Percentiles rank a stretch among this genome's conserved stretches.
These are phyloP conservation scores for Durusdinium trenchii DNA, from an alignment of 73 alveolate genomes.

Conservation along the genomic window DNA sequence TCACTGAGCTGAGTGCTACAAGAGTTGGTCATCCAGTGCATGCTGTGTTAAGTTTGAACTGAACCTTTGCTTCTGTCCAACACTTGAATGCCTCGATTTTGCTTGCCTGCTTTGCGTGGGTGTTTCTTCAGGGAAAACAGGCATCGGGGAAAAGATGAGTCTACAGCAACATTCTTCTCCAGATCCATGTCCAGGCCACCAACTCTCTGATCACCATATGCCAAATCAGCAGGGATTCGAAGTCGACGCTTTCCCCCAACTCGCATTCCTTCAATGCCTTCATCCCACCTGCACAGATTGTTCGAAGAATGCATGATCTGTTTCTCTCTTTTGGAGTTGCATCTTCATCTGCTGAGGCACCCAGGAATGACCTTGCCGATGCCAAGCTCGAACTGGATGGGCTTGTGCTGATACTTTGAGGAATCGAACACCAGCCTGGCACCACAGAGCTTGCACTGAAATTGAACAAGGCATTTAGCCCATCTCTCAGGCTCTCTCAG, in stretches of 20 bases:
- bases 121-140: too few relatives aligned
- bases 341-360: neutral
- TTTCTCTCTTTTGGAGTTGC: neutral
- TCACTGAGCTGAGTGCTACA: too few relatives aligned
- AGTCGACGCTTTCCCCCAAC: slow-evolving; percentile 82
- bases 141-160: too few relatives aligned
- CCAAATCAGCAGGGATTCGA: slow-evolving; percentile 71
- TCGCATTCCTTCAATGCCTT: slow-evolving; percentile 87
- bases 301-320: too few relatives aligned
- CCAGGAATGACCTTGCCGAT: slow-evolving; percentile 77
- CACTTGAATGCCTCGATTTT: too few relatives aligned
- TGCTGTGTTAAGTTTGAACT: too few relatives aligned
- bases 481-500: too few relatives aligned
- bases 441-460: neutral
- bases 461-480: neutral
- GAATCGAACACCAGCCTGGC: slow-evolving; percentile 45
- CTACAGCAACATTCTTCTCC: too few relatives aligned
- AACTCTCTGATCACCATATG: slow-evolving; percentile 45
- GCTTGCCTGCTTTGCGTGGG: too few relatives aligned
- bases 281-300: slow-evolving; percentile 61
- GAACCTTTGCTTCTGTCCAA: too few relatives aligned
- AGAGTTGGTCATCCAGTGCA: too few relatives aligned
- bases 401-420: slow-evolving; percentile 57
- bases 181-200: too few relatives aligned
- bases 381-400: slow-evolving; percentile 80